Evolutionary conservation across 768 basidiomycete species (phyloP).

Genomic region (Podaxis mareebaensis): DNA sequence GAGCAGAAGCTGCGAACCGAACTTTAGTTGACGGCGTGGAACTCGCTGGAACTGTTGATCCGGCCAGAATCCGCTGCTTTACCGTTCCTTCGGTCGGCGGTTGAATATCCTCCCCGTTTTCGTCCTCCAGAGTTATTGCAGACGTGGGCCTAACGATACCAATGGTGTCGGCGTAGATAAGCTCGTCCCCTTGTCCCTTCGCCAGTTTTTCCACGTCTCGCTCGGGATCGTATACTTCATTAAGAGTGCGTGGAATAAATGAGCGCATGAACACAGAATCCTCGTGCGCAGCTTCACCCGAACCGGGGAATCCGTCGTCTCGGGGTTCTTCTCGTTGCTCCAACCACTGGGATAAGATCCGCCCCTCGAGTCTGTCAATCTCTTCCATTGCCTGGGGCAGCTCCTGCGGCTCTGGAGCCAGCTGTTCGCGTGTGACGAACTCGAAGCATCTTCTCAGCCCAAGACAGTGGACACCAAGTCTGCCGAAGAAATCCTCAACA

Average conservation of each 20-base stretch:
- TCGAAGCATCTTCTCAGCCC: slow-evolving; percentile 86
- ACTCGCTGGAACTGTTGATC: slow-evolving; percentile 9
- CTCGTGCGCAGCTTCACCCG: slow-evolving; percentile 55
- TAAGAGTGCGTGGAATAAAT: slow-evolving; percentile 90
- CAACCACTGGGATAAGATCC: slow-evolving; percentile 48
- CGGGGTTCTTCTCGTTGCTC: slow-evolving; percentile 28
- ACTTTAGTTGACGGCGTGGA: slow-evolving; percentile 6
- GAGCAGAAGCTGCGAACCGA: not conserved
- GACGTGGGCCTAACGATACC: slow-evolving; percentile 59
- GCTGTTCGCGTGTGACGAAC: slow-evolving; percentile 70
- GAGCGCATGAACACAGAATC: slow-evolving; percentile 88
- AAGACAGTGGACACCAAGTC: slow-evolving; percentile 71
- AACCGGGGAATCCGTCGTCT: slow-evolving; percentile 21
- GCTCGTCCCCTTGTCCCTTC: slow-evolving; percentile 64
- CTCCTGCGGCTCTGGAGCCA: slow-evolving; percentile 20
- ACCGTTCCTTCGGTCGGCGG: slow-evolving; percentile 16
- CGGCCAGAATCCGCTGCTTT: not conserved
- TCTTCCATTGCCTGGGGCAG: slow-evolving; percentile 19
- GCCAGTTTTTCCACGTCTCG: slow-evolving; percentile 79
- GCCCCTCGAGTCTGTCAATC: slow-evolving; percentile 32
- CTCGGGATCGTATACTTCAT: slow-evolving; percentile 94
- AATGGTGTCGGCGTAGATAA: slow-evolving; percentile 89
- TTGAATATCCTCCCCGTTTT: slow-evolving; percentile 8
- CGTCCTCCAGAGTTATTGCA: slow-evolving; percentile 5
- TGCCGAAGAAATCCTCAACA: slow-evolving; percentile 87